These are phyloP conservation scores for Quercus bicolor DNA, from an alignment of 306 rosid genomes.

Conservation along the genomic window DNA sequence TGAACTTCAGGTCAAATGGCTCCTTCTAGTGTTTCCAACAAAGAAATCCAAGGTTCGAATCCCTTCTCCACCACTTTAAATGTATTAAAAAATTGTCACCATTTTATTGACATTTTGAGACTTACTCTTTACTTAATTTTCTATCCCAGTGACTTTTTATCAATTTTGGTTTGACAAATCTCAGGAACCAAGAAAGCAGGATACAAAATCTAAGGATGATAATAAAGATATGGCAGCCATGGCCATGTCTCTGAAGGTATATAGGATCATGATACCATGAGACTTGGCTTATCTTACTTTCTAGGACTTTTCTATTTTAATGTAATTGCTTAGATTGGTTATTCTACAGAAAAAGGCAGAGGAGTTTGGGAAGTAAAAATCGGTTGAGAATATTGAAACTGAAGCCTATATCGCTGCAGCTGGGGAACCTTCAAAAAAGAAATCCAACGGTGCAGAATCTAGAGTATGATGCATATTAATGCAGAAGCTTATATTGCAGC, in stretches of 20 bases:
- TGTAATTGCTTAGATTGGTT: constrained; percentile 3
- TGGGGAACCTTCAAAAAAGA: constrained; percentile 53
- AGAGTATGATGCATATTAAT: neutral
- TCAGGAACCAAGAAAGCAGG: constrained; percentile 56
- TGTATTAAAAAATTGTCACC: neutral
- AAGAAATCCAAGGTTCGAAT: accelerated
- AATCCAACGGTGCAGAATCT: constrained; percentile 40
- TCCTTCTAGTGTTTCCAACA: no score
- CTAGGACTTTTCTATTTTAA: neutral
- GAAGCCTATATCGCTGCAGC: constrained; percentile 56
- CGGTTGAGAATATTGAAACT: constrained; percentile 44
- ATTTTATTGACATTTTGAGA: constrained; percentile 1
- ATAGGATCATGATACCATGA: neutral
- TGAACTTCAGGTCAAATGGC: no score
- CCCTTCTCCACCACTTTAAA: no score
- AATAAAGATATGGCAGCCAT: neutral
- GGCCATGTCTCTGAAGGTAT: neutral
- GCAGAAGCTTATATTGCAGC: no score
- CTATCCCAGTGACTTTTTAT: no score
- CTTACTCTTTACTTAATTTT: neutral
- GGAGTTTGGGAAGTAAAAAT: constrained; percentile 17
- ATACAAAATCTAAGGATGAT: constrained; percentile 39
- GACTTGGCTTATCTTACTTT: neutral
- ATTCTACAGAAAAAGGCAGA: constrained; percentile 52
- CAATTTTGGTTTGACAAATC: neutral